Base-by-base conservation (phyloP, 148 eudicot genomes). In the Tetragonia tetragonoides region DNA sequence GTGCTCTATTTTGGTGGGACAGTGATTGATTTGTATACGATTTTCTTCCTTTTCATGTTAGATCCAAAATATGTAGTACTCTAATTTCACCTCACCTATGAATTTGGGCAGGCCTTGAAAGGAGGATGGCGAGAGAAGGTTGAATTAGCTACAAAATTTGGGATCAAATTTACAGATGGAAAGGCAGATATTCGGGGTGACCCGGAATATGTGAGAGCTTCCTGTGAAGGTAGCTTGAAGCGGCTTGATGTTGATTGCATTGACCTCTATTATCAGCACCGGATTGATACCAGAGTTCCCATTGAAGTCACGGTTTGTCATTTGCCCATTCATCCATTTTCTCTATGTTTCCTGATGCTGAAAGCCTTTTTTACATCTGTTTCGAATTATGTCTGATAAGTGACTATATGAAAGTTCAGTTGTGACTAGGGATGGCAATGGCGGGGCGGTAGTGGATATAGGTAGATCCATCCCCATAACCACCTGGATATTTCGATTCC, bases 161-260 rank as follows among this genome's bases (percentile, higher is more conserved):
- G 85, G 73, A 46, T 83, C 47, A 34, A 24, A 34, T 60, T 21
- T 20, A 70, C 5, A 11, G 75, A 83, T 70, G 78, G 76, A 2
- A 41, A 62, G 18, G 21, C 16, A 51, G 63, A 20, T 39, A 62
- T 84, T 61, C 78, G 51, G 7, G 86, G 86, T 23, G 83, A 84
- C 20, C 86, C 86, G 0, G 73, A 66, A 15, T 84, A 80, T 40
- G 83, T 80, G 2, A 80, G 86, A 53, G 83, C 78, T 53, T 75
- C 81, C 9, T 84, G 86, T 73, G 86, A 84, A 56, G 83, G 53
- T 46, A 84, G 86, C 78, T 83, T 84, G 78, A 84, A 84, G 76
- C 80, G 86, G 24, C 86, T 84, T 69, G 83, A 63, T 53, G 69
- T 84, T 10, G 83, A 84, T 68, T 84, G 61, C 75, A 84, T 84